Conservation (phyloP, 176 grass and related monocot genomes). For the barley (Hordeum vulgare) region MorexV3_pseudomolecules_assembly NC_058520.1:442908094-442908593, state of each 20-base stretch:
- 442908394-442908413: neutral
- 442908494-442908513: conserved; percentile 50
- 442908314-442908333: conserved; percentile 18
- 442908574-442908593: conserved; percentile 42
- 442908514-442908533: conserved; percentile 65
- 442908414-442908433: neutral
- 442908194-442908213: neutral
- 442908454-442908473: neutral
- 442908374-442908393: neutral
- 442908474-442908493: conserved; percentile 3
- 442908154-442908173: neutral
- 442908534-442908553: conserved; percentile 78
- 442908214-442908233: neutral
- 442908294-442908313: conserved; percentile 32
- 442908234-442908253: conserved; percentile 21
- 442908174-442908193: neutral
- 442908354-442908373: neutral
- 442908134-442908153: neutral
- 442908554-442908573: conserved; percentile 43
- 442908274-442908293: conserved; percentile 11
- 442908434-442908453: neutral
- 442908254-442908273: conserved; percentile 34
- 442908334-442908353: conserved; percentile 12
- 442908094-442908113: too few species aligned
- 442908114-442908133: too few species aligned